A percentile compares a stretch with the other conserved stretches of the same genome.
Evolutionary conservation across 208 protist species (phyloP).

Genomic region (Leishmania tarentolae): DNA sequence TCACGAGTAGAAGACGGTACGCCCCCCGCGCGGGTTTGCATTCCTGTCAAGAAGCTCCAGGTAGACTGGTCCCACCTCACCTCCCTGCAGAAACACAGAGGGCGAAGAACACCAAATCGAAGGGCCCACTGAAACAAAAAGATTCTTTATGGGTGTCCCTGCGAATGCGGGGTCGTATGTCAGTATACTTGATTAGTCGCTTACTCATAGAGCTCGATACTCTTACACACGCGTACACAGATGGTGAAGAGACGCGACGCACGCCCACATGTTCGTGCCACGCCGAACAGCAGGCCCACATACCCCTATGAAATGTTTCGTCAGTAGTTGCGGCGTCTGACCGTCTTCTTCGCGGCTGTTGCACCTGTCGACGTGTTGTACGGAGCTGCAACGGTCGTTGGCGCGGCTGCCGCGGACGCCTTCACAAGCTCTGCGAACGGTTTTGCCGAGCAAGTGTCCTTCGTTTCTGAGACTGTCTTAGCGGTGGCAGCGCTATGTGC

Average conservation of each 20-base stretch:
- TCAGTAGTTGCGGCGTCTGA: slow-evolving; percentile 28
- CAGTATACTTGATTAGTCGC: neutral
- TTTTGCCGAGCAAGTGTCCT: slow-evolving; percentile 5
- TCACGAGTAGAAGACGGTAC: neutral
- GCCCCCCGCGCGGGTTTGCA: neutral
- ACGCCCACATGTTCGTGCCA: neutral
- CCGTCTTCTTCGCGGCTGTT: slow-evolving; percentile 18
- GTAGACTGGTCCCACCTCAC: neutral
- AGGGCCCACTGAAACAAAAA: neutral
- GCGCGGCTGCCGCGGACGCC: neutral
- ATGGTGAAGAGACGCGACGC: neutral
- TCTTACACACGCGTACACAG: neutral
- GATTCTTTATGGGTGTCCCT: neutral
- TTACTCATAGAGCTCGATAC: neutral
- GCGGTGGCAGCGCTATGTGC: neutral
- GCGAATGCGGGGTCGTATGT: too few relatives aligned
- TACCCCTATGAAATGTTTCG: too few relatives aligned
- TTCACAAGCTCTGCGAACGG: slow-evolving; percentile 22
- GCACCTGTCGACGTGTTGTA: neutral
- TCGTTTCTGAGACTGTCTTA: neutral
- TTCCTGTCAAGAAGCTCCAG: neutral
- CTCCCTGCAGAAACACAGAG: too few relatives aligned
- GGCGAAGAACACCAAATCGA: neutral
- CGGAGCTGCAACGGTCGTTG: neutral
- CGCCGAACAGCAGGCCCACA: neutral